Evolutionary conservation across 352 stramenopile genomes (phyloP), one percentile per base, ranked within the genome.

Genomic region (Phytophthora constricta): DNA sequence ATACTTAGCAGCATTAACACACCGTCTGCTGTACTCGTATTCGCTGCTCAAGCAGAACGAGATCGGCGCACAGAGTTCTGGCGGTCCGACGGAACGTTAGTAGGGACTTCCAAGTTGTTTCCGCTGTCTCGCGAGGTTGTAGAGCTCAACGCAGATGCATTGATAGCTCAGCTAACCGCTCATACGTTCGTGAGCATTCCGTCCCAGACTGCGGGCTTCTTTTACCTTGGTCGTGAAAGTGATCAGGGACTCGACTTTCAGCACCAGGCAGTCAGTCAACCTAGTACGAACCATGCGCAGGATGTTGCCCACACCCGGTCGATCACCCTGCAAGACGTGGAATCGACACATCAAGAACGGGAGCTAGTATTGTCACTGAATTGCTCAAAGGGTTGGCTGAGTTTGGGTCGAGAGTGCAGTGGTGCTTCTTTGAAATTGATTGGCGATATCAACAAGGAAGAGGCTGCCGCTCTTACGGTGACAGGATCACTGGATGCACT

Each of bases 41-140:
- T 90, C 47, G 55, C 69, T 46, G 82, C 77, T 19, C 69, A 74
- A 51, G 64, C 45, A 3, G 74, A 81, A 34, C 66, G 62, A 22
- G 68, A 82, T 42, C 45, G 46, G 8, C 55, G 61, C 22, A 68
- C 62, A 14, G 71, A 84, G 33, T 79, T 95, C 34, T 95, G 86
- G 86, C 33, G 63, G 19, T 86, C 76, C 14, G 81, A 93, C 52
- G 82, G 83, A 14, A 90, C 71, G 0, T 26, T 22, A 1, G 20
- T 27, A 17, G 78, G 70, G 4, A 92, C 82, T 22, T 69, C 37
- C 4, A 68, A 70, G 26, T 25, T 84, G 41, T 84, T 76, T 34
- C 34, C 67, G 2, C 48, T 66, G 0, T 87, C 81, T 1, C 48
- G 58, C 7, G 79, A 88, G 46, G 48, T 77, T 9, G 63, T 62